Percentiles rank a stretch among this genome's conserved stretches.
Conservation (phyloP, 495 filamentous ascomycete species). For the Trichocladium antarcticum region DNA sequence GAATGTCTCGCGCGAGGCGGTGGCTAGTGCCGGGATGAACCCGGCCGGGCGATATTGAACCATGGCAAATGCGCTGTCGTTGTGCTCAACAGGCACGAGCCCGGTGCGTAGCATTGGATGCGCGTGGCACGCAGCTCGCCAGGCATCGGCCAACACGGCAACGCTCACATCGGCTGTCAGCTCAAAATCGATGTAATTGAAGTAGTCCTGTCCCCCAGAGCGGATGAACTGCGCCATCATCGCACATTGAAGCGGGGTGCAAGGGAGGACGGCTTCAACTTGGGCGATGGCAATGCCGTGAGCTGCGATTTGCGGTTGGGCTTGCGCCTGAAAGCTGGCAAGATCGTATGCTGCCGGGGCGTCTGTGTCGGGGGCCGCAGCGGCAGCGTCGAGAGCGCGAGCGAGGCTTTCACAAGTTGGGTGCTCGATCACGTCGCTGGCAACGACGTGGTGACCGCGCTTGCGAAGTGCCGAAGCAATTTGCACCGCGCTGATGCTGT, state of each 20-base stretch:
- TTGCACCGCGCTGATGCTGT: slow-evolving; percentile 80
- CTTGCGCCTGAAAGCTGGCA: slow-evolving; percentile 22
- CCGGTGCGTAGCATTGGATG: slow-evolving; percentile 65
- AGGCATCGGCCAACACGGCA: slow-evolving; percentile 40
- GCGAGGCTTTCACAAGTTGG: slow-evolving; percentile 36
- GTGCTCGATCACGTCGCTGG: slow-evolving; percentile 58
- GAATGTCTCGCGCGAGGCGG: slow-evolving; percentile 8
- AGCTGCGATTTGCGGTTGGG: slow-evolving; percentile 20
- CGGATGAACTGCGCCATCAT: slow-evolving; percentile 52
- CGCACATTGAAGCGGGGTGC: slow-evolving; percentile 52
- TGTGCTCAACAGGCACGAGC: slow-evolving; percentile 50
- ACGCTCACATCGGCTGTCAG: slow-evolving; percentile 19
- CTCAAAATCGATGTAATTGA: slow-evolving; percentile 47
- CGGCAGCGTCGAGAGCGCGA: slow-evolving; percentile 1
- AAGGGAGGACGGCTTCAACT: slow-evolving; percentile 46
- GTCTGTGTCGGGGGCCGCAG: not conserved
- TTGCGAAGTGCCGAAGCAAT: slow-evolving; percentile 54
- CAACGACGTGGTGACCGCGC: slow-evolving; percentile 42
- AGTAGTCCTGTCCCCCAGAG: slow-evolving; percentile 46
- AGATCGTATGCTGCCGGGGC: slow-evolving; percentile 32
- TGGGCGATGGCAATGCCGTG: not conserved
- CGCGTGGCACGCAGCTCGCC: slow-evolving; percentile 39
- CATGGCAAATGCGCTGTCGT: slow-evolving; percentile 53
- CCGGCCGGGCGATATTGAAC: slow-evolving; percentile 36
- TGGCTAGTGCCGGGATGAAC: not conserved